A percentile compares a stretch with the other conserved stretches of the same genome.
Evolutionary conservation across 257 asterid genomes (phyloP).

Genomic region (Ballota nigra): DNA sequence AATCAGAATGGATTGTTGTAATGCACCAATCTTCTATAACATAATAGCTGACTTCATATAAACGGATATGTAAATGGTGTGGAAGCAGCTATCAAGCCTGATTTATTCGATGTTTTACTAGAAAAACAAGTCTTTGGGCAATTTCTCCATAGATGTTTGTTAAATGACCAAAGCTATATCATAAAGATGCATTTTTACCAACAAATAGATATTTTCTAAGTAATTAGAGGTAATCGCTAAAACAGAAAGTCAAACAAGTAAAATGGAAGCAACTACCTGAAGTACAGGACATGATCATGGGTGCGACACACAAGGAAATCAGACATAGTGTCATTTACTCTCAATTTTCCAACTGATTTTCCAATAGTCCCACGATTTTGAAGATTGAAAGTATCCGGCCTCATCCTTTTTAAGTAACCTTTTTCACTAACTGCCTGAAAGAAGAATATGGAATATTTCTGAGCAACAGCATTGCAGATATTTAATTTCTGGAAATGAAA

Average conservation of each 20-base stretch:
- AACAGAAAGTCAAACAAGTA: neutral
- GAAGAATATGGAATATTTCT: conserved; percentile 16
- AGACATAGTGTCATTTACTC: conserved; percentile 91
- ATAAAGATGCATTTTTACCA: neutral
- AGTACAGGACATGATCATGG: conserved; percentile 88
- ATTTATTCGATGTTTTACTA: neutral
- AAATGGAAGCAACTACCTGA: conserved; percentile 59
- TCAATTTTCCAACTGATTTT: conserved; percentile 91
- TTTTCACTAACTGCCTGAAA: conserved; percentile 94
- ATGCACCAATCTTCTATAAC: neutral
- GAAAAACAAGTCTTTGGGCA: neutral
- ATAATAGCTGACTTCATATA: neutral
- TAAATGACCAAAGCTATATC: neutral
- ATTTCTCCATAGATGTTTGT: neutral
- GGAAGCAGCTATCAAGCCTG: neutral
- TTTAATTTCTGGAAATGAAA: conserved; percentile 8
- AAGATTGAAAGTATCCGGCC: conserved; percentile 88
- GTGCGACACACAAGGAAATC: conserved; percentile 94
- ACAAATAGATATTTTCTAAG: neutral
- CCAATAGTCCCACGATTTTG: conserved; percentile 96
- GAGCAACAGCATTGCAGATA: conserved; percentile 19
- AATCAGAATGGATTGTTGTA: neutral
- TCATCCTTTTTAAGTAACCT: conserved; percentile 96
- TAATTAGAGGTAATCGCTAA: neutral
- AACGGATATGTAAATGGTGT: neutral